Conservation (phyloP, 2,329 filamentous ascomycete species). For the Tolypocladium inflatum region DNA sequence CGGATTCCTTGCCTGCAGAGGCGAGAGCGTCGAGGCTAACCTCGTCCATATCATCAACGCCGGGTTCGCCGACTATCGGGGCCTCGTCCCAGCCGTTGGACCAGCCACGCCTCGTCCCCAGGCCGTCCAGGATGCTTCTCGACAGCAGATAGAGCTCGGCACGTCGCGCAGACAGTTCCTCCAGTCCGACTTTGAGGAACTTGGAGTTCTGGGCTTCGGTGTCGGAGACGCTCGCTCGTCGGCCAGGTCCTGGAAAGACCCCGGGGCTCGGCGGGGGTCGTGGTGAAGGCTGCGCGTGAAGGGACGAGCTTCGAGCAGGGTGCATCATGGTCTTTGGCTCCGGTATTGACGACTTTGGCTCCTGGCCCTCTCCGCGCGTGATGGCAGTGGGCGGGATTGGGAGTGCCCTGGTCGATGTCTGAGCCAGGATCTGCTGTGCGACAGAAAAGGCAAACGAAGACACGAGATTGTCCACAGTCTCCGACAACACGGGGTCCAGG, state of each 20-base stretch:
- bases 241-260: conserved; percentile 40
- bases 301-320: conserved; percentile 54
- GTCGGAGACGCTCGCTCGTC: conserved; percentile 26
- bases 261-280: conserved; percentile 38
- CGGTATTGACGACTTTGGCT: conserved; percentile 53
- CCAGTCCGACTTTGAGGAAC: conserved; percentile 56
- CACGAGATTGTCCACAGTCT: conserved; percentile 63
- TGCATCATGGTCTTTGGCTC: conserved; percentile 65
- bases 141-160: conserved; percentile 77
- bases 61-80: conserved; percentile 36
- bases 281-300: conserved; percentile 31
- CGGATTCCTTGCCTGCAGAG: background rate
- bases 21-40: conserved; percentile 36
- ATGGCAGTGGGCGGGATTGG: conserved; percentile 55
- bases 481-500: conserved; percentile 28
- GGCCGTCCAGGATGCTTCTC: conserved; percentile 65
- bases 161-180: conserved; percentile 72
- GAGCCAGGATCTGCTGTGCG: conserved; percentile 65
- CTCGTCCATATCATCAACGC: conserved; percentile 44
- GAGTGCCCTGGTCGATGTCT: conserved; percentile 60
- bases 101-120: conserved; percentile 67
- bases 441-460: conserved; percentile 71
- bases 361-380: conserved; percentile 34
- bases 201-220: conserved; percentile 31
- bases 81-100: conserved; percentile 63